Base-by-base conservation (phyloP, 2,329 filamentous ascomycete genomes). In the Phaeosphaeria sp. region DNA sequence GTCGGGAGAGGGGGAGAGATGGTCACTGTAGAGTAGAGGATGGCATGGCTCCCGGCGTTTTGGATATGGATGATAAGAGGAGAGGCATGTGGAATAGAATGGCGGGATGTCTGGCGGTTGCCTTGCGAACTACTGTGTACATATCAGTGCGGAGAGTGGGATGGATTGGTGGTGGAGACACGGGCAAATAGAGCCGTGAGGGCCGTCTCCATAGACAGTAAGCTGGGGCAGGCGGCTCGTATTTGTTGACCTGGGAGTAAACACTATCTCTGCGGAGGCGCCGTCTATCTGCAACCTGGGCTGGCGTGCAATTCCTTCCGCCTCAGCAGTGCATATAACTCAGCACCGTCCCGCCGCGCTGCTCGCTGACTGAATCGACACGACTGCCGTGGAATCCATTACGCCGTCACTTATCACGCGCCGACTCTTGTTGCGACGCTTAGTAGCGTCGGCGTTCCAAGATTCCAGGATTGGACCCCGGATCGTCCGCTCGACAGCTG, bases 261-360 rank as follows among this genome's bases (percentile, higher is more conserved):
- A 33, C 53, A 51, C 50, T 52, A 43, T 52, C 85, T 1, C 85
- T 77, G 71, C 49, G 49, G 54, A 60, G 58, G 24, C 30, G 48
- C 49, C 49, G 49, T 51, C 49, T 51, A 43, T 51, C 30, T 36
- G 30, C 30, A 36, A 36, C 30, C 43, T 52, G 42, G 50, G 30
- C 44, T 42, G 49, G 44, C 44, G 45, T 44, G 39, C 39, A 39
- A 8, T 44, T 53, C 44, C 49, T 42, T 45, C 50, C 51, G 53
- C 27, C 51, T n/a, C n/a, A n/a, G 42, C 43, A 47, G 43, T 27
- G 27, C 48, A 50, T 56, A 59, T 56, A 61, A 59, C 53, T 56
- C 55, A 55, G 40, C 44, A 18, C 42, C 30, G 11, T 45, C 59
- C 49, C 46, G 43, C 51, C 33, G 42, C 43, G 20, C 17, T 15